These are phyloP conservation scores for Penicillium verrucosum DNA, from an alignment of 2,329 filamentous ascomycete genomes.

Conservation along the genomic window DNA sequence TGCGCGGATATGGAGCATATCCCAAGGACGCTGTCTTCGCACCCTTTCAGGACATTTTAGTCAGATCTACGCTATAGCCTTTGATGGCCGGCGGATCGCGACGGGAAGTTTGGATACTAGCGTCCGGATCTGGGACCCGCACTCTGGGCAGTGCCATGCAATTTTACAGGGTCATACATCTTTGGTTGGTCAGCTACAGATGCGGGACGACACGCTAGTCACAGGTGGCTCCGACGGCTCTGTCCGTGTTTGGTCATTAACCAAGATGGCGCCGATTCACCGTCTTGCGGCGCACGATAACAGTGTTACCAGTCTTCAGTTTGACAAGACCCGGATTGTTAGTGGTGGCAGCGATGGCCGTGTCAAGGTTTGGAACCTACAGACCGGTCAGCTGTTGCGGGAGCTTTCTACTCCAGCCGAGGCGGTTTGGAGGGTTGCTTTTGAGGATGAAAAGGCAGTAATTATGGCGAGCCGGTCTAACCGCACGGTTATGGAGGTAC, in stretches of 20 bases:
- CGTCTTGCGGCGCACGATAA: conserved; percentile 95
- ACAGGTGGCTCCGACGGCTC: conserved; percentile 96
- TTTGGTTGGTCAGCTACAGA: conserved; percentile 91
- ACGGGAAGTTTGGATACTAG: conserved; percentile 96
- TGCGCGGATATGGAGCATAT: conserved; percentile 96
- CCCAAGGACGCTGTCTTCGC: conserved; percentile 84
- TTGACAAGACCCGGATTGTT: conserved; percentile 92
- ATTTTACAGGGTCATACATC: conserved; percentile 96
- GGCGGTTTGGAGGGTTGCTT: conserved; percentile 95
- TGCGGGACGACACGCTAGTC: conserved; percentile 90
- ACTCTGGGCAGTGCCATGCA: conserved; percentile 79
- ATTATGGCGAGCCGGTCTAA: conserved; percentile 83
- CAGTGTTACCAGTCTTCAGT: conserved; percentile 94
- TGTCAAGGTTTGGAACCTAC: conserved; percentile 97
- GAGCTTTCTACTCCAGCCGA: conserved; percentile 90
- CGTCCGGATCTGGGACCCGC: conserved; percentile 93
- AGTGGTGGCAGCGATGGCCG: conserved; percentile 95
- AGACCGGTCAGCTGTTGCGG: conserved; percentile 83
- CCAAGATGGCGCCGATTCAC: conserved; percentile 88
- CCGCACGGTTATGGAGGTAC: conserved; percentile 95
- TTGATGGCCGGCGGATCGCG: conserved; percentile 88
- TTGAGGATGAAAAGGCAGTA: conserved; percentile 97
- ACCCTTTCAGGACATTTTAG: conserved; percentile 94
- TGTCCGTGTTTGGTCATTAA: conserved; percentile 91
- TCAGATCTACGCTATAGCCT: conserved; percentile 97